Percentiles rank a stretch among this genome's conserved stretches.
These are phyloP conservation scores for Fusarium beomiforme DNA, from an alignment of 2,329 filamentous ascomycete species.

Conservation along the genomic window DNA sequence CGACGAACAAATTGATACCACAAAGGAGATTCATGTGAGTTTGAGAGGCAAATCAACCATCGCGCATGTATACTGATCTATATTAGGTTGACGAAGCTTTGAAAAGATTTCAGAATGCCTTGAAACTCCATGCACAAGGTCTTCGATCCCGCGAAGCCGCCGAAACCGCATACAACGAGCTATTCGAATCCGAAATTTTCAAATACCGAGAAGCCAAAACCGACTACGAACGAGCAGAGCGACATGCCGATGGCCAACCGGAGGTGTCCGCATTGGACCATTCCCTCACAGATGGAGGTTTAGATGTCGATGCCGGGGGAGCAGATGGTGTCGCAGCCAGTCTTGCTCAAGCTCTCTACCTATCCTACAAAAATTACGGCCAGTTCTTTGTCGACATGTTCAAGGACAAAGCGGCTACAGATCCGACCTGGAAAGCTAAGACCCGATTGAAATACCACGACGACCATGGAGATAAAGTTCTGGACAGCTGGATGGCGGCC, in stretches of 20 bases:
- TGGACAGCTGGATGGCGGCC: conserved; percentile 67
- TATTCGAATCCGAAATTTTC: conserved; percentile 95
- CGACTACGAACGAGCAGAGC: conserved; percentile 80
- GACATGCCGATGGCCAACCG: conserved; percentile 61
- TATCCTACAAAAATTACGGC: conserved; percentile 95
- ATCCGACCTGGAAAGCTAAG: conserved; percentile 61
- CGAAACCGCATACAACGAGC: conserved; percentile 79
- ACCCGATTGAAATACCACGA: conserved; percentile 43
- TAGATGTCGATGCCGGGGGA: conserved; percentile 68
- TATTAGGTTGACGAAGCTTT: conserved; percentile 88
- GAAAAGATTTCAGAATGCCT: conserved; percentile 90
- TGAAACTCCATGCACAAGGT: conserved; percentile 92
- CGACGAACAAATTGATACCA: conserved; percentile 93
- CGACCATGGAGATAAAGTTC: conserved; percentile 55
- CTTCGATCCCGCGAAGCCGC: conserved; percentile 80
- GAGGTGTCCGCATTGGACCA: conserved; percentile 54
- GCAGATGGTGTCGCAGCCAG: conserved; percentile 82
- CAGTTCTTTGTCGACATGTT: conserved; percentile 83
- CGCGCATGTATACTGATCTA: neutral
- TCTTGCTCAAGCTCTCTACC: conserved; percentile 87
- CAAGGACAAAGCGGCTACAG: conserved; percentile 49
- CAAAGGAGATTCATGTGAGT: conserved; percentile 84
- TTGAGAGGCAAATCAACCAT: neutral
- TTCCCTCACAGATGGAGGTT: conserved; percentile 54
- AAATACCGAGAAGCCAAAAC: conserved; percentile 87